Conservation (phyloP, 73 alveolate species). For the Strombidium stylifer region DNA sequence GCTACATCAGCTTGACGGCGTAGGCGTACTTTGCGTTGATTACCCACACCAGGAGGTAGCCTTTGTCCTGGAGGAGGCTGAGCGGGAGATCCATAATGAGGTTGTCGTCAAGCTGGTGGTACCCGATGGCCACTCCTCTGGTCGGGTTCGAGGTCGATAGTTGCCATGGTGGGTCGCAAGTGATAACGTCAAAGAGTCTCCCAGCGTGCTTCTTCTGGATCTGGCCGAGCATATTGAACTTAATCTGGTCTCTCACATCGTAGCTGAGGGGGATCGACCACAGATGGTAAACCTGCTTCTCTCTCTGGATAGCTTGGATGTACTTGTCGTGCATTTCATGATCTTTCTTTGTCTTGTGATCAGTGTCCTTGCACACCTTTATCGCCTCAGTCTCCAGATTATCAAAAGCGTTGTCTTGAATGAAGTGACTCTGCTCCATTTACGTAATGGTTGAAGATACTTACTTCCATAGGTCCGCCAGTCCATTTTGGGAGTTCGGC, state of each 20-base stretch:
- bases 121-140: conserved; percentile 73
- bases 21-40: conserved; percentile 67
- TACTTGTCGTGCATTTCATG: too few relatives aligned
- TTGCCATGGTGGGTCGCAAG: conserved; percentile 95
- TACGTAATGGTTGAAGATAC: too few relatives aligned
- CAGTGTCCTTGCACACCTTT: too few relatives aligned
- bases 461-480: too few relatives aligned
- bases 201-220: conserved; percentile 17
- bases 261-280: conserved; percentile 26
- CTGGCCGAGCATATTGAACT: conserved; percentile 7
- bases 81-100: conserved; percentile 52
- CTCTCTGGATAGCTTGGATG: too few relatives aligned
- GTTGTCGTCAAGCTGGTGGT: conserved; percentile 64
- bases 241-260: conserved; percentile 12
- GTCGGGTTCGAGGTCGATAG: conserved; percentile 69
- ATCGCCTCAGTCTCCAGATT: too few relatives aligned
- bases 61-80: conserved; percentile 47
- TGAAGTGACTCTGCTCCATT: too few relatives aligned
- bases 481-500: too few relatives aligned
- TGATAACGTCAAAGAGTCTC: conserved; percentile 79
- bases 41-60: conserved; percentile 74
- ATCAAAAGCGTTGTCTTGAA: too few relatives aligned
- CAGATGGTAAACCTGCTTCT: too few relatives aligned
- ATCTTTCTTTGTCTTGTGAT: too few relatives aligned
- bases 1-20: conserved; percentile 46